Evolutionary conservation across 305 asterid genomes (phyloP).

Genomic region (Ilex paraguariensis): DNA sequence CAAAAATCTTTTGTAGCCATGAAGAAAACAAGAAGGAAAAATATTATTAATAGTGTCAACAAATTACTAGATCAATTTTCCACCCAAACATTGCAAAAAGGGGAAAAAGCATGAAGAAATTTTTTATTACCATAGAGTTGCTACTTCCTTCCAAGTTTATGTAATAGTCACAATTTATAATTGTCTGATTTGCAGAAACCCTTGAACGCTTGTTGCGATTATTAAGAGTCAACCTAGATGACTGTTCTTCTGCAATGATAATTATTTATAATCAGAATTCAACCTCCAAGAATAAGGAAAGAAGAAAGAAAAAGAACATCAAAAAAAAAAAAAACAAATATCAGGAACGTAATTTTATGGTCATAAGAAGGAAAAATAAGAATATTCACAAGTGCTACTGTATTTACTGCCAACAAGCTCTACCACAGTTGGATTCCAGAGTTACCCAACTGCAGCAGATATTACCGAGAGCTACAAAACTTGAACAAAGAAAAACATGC

Average conservation of each 20-base stretch:
- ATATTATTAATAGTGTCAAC: slow-evolving; percentile 46
- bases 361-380: too few relatives aligned
- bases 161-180: slow-evolving; percentile 43
- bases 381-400: too few relatives aligned
- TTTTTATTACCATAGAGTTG: slow-evolving; percentile 44
- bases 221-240: slow-evolving; percentile 13
- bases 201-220: slow-evolving; percentile 52
- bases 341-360: background rate
- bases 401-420: too few relatives aligned
- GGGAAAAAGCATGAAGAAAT: background rate
- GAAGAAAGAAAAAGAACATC: background rate
- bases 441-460: too few relatives aligned
- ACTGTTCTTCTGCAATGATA: slow-evolving; percentile 47
- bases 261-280: slow-evolving; percentile 3
- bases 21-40: background rate
- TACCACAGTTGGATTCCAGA: too few relatives aligned
- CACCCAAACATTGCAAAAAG: background rate
- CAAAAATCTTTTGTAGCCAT: background rate
- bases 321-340: background rate
- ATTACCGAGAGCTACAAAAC: too few relatives aligned
- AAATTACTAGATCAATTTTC: background rate
- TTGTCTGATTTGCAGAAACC: slow-evolving; percentile 37
- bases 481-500: too few relatives aligned
- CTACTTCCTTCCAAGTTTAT: slow-evolving; percentile 64
- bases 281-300: too few relatives aligned